Conservation (phyloP, 129 eudicot species). For the Flaveria linearis region DNA sequence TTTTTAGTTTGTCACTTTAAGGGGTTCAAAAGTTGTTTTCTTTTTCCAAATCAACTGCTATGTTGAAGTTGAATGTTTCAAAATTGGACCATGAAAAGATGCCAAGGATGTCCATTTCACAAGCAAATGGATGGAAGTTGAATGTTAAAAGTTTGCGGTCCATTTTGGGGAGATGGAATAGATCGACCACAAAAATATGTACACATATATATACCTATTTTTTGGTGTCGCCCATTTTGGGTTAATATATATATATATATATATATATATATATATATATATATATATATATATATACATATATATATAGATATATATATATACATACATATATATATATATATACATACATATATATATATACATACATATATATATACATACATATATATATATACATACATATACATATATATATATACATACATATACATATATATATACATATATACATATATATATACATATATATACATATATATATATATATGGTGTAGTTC, state of each 20-base stretch:
- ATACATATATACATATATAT: no score
- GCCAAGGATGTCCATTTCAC: conserved; percentile 38
- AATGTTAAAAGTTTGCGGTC: conserved; percentile 39
- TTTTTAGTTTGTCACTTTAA: conserved; percentile 14
- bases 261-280: no score
- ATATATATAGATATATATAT: no score
- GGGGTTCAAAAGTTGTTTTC: conserved; percentile 17
- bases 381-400: no score
- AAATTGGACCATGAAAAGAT: conserved; percentile 39
- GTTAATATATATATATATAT: not conserved
- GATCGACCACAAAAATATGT: conserved; percentile 20
- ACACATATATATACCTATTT: not conserved
- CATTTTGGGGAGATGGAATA: conserved; percentile 24
- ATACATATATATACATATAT: no score
- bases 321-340: no score
- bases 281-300: no score
- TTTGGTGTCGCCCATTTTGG: conserved; percentile 40
- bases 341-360: no score
- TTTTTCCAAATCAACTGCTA: conserved; percentile 19
- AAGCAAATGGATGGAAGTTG: conserved; percentile 44
- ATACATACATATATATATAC: no score
- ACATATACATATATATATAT: no score
- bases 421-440: no score
- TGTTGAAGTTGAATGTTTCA: conserved; percentile 34
- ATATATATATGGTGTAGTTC: no score